A percentile compares a stretch with the other conserved stretches of the same genome.
Conservation (phyloP, 1,284 basidiomycete genomes). For the Moniliophthora roreri region DNA sequence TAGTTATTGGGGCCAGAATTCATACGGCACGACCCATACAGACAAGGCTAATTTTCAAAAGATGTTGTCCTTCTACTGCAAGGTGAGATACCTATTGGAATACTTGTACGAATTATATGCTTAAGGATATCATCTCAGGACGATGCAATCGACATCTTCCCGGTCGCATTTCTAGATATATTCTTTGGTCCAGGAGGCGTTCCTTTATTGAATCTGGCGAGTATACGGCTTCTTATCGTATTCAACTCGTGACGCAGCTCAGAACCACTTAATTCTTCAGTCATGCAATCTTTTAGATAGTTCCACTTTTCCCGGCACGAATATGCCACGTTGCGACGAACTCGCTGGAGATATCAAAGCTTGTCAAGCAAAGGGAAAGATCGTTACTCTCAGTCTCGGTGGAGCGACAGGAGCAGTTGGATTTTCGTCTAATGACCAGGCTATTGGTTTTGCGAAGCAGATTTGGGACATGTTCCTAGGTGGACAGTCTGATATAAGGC, state of each 20-base stretch:
- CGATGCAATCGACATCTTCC: constrained; percentile 60
- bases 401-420: constrained; percentile 55
- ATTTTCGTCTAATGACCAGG: constrained; percentile 54
- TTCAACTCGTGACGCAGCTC: no score
- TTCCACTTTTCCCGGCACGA: constrained; percentile 55
- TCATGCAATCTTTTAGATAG: constrained; percentile 57
- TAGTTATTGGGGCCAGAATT: constrained; percentile 71
- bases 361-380: constrained; percentile 55
- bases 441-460: constrained; percentile 51
- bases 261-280: constrained; percentile 25
- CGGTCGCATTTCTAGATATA: constrained; percentile 59
- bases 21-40: constrained; percentile 56
- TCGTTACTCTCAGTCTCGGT: constrained; percentile 39
- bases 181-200: constrained; percentile 60
- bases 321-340: constrained; percentile 43
- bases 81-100: constrained; percentile 31
- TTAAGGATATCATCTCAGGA: constrained; percentile 35
- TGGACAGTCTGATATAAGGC: constrained; percentile 39
- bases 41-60: constrained; percentile 57
- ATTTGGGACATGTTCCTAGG: constrained; percentile 67
- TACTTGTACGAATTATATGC: background rate
- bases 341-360: constrained; percentile 54
- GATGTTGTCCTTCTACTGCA: constrained; percentile 55
- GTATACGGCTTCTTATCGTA: constrained; percentile 33
- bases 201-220: constrained; percentile 63